Base-by-base conservation (phyloP, 345 rosid genomes). In the Pelargonium nanum region DNA sequence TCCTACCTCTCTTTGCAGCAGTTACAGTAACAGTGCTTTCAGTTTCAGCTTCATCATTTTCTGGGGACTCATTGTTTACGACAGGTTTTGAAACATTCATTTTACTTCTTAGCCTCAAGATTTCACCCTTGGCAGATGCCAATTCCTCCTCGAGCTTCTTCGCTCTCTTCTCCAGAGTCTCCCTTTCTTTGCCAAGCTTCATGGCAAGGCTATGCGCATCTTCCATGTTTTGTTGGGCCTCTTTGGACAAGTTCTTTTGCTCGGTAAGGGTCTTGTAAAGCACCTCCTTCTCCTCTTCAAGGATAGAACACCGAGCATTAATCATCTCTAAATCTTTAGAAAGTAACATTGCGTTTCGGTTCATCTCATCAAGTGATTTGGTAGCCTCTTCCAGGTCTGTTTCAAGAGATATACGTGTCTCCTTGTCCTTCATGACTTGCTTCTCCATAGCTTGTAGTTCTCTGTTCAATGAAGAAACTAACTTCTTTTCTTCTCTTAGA, bases 121-220 rank as follows among this genome's bases (percentile, higher is more conserved):
- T 78, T 69, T 93, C 96, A 4, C 99, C 99, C 73, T 93, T 89
- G 8, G 91, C 91, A 23, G 91, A 74, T 45, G 80, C 89, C 61
- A 93, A 65, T 64, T 80, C 94, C 55, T 78, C 87, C 68, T 83
- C 88, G 1, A 89, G 89, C 71, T 79, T 84, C 83, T 80, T 93
- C 34, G 76, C 74, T 69, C 73, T 85, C 81, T 78, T 89, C 73
- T 80, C 90, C 68, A 81, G 52, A 65, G 58, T 65, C 74, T 85
- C 96, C 74, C 94, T 93, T 75, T 87, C 97, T 66, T 76, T 81
- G 40, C 97, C 97, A 12, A 89, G 94, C 78, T 80, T 84, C 82
- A 84, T 60, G 28, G 83, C 84, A 2, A 89, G 85, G 78, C 60
- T 78, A 72, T 87, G 99, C 0, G 97, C 99, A 57, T 89, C 99